Evolutionary conservation across 371 early-diverging fungal species (phyloP).

Genomic region (Umbelopsis sp.): DNA sequence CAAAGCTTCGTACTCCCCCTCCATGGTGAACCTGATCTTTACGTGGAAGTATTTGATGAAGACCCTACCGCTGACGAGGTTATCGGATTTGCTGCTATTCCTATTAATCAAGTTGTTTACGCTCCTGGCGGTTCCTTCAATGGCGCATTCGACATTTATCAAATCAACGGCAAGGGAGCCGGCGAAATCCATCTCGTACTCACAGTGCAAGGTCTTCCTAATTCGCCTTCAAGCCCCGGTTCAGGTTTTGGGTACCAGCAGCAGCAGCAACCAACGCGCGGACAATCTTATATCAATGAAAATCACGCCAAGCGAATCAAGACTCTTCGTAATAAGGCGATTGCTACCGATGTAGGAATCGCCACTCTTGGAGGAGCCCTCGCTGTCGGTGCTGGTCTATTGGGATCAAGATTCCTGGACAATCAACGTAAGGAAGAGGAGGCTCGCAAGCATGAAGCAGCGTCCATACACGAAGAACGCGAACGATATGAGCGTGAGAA

Average conservation of each 20-base stretch:
- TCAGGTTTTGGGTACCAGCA: slow-evolving; percentile 3
- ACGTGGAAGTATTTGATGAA: slow-evolving; percentile 60
- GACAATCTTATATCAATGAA: slow-evolving; percentile 55
- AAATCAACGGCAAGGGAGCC: slow-evolving; percentile 48
- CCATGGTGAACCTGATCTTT: slow-evolving; percentile 55
- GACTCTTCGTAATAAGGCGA: slow-evolving; percentile 49
- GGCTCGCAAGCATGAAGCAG: slow-evolving; percentile 37
- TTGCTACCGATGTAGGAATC: slow-evolving; percentile 49
- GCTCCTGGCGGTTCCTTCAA: slow-evolving; percentile 53
- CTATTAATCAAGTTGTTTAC: slow-evolving; percentile 57
- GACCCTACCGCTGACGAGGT: slow-evolving; percentile 50
- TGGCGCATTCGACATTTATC: slow-evolving; percentile 52
- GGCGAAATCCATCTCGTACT: slow-evolving; percentile 56
- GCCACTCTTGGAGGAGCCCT: slow-evolving; percentile 51
- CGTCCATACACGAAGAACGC: slow-evolving; percentile 29
- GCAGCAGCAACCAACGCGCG: slow-evolving; percentile 35
- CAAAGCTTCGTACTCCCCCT: slow-evolving; percentile 54
- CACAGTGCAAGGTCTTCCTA: slow-evolving; percentile 53
- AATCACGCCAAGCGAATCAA: slow-evolving; percentile 53
- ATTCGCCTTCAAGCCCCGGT: slow-evolving; percentile 27
- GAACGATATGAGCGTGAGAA: slow-evolving; percentile 37
- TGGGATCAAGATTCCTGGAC: slow-evolving; percentile 54
- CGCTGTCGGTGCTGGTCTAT: slow-evolving; percentile 54
- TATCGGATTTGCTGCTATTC: slow-evolving; percentile 66
- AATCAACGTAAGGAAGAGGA: slow-evolving; percentile 43